Base-by-base conservation (phyloP, 108 stramenopile species). In the Ochromonas danica region DNA sequence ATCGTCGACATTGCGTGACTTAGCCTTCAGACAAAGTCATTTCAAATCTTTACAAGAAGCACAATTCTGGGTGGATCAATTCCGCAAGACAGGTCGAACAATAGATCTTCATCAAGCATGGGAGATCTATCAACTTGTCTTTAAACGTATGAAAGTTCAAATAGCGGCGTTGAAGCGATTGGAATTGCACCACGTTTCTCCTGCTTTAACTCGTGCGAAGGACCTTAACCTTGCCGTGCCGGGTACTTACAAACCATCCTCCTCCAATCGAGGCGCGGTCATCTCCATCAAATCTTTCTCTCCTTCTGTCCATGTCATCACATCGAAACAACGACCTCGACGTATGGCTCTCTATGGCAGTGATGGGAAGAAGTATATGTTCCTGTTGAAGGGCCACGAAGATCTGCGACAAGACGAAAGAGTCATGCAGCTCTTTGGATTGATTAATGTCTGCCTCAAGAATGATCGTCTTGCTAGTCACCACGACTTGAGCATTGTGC, bases 131-230 rank as follows among this genome's bases (percentile, higher is more conserved):
- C 70, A 71, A 17, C 39, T 33, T 14, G 62, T 81, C 40, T 81
- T 81, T 31, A 70, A 38, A 1, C 28, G 14, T 14, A n/a, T 81
- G 33, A n/a, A 33, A 10, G n/a, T 27, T 22, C 61, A 79, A 36
- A 39, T 79, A 1, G 67, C 43, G 1, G 38, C 38, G 3, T 35
- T 79, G 35, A 79, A 79, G 25, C 28, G 39, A 17, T 33, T 35
- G 27, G 84, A 85, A 61, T 71, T 85, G 1, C 28, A 80, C 22
- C 84, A 85, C 35, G 82, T 85, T 0, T 82, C 84, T 0, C 81
- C 81, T 17, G 78, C 62, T 6, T 39, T 85, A 1, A 79, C 45
- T 3, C 1, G 36, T 30, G 78, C 78, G 14, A 6, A 3, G n/a
- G 35, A 72, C 38, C 35, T 61, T 36, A 31, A n/a, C n/a, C 61